Base-by-base conservation (phyloP, 768 basidiomycete genomes). In the Phaeotremella skinneri region DNA sequence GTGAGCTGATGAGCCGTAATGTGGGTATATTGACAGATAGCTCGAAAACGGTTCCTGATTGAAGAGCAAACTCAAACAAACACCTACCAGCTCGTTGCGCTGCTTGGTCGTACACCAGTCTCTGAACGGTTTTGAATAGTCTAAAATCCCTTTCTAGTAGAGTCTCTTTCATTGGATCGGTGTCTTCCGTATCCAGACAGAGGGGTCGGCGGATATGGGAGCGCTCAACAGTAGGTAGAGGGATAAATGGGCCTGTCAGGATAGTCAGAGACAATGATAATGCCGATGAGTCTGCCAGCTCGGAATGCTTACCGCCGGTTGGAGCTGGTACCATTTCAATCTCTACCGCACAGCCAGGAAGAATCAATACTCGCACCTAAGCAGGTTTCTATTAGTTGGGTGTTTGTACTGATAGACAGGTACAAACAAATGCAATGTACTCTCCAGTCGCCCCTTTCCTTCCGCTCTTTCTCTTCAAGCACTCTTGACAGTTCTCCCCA, bases 101-200 rank as follows among this genome's bases (percentile, higher is more conserved):
- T 1, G 72, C 69, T 29, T 31, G 30, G 26, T 66, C 65, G 57
- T 73, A 73, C 17, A 68, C 58, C 14, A 43, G 34, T 27, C 72
- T 54, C 20, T 60, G 41, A 9, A 59, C 59, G 13, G 69, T 71
- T 37, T 71, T 71, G 64, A 66, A 68, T 37, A 71, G 31, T 27
- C 67, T 54, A 31, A 56, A 27, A 53, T 66, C 67, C 5, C 49
- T 16, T 14, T 49, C 30, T 3, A 54, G 34, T 4, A 11, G 3
- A 20, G 27, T 21, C 20, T 70, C 66, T 4, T 4, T 17, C 2
- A 23, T 30, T 9, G 45, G 23, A 4, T 55, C 25, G 21, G 48
- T 55, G 4, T 13, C 41, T 30, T 51, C 26, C 6, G 64, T 58
- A 56, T 71, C 69, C 9, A 65, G 49, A 2, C 58, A 21, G 17